phyloP scores from a whole-genome alignment of 2,329 filamentous ascomycete genomes.

The Hymenoscyphus salicellus region DNA sequence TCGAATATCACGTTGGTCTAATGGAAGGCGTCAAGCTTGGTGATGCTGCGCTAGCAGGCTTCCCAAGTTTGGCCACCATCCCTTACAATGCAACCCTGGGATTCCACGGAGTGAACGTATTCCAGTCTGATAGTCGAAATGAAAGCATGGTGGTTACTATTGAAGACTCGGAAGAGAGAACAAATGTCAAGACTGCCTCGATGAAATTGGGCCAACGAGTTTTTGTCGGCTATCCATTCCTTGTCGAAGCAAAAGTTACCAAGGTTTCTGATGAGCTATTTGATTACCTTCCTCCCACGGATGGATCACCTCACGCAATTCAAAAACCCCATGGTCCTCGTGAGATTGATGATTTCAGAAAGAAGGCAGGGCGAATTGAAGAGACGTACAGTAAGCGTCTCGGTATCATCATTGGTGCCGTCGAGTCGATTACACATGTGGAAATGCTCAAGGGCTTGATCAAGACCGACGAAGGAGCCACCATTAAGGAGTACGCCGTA shows the following conservation, averaged over 20 bases:
- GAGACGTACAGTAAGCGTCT: slow-evolving; percentile 85
- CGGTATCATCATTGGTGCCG: slow-evolving; percentile 78
- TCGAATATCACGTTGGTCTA: slow-evolving; percentile 80
- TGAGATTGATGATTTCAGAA: slow-evolving; percentile 79
- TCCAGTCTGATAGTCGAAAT: slow-evolving; percentile 92
- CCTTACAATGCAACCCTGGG: slow-evolving; percentile 78
- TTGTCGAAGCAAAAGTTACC: slow-evolving; percentile 88
- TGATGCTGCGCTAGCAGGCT: slow-evolving; percentile 80
- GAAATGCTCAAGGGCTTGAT: slow-evolving; percentile 88
- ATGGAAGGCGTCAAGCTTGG: slow-evolving; percentile 82
- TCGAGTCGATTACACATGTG: slow-evolving; percentile 87
- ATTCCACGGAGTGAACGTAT: slow-evolving; percentile 89
- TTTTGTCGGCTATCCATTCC: slow-evolving; percentile 89
- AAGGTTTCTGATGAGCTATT: slow-evolving; percentile 92
- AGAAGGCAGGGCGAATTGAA: slow-evolving; percentile 80
- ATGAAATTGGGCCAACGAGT: slow-evolving; percentile 79
- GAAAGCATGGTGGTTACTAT: slow-evolving; percentile 94
- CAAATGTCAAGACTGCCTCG: slow-evolving; percentile 70
- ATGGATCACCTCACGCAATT: slow-evolving; percentile 59
- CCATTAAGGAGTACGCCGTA: slow-evolving; percentile 86
- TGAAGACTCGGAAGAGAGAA: slow-evolving; percentile 67
- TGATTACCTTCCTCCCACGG: slow-evolving; percentile 70
- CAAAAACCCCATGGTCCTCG: slow-evolving; percentile 68
- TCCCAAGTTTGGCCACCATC: slow-evolving; percentile 83
- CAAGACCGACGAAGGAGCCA: slow-evolving; percentile 87